Conservation (phyloP, 345 rosid genomes). For the Erysimum cheiranthoides region DNA sequence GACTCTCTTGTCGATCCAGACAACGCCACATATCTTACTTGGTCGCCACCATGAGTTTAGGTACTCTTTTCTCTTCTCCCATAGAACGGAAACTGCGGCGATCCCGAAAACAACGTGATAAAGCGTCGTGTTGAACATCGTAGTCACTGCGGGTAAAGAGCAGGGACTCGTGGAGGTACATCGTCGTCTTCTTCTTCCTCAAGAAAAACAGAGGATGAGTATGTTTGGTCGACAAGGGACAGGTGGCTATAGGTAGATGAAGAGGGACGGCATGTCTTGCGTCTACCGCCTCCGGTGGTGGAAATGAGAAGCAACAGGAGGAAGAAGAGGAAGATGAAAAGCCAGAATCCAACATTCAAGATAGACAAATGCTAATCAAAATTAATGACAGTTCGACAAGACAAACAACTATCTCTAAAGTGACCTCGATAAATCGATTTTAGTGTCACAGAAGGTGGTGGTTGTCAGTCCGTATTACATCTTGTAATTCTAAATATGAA, state of each 20-base stretch:
- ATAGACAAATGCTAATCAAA: not conserved
- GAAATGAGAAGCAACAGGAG: slow-evolving; percentile 63
- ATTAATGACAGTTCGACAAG: not conserved
- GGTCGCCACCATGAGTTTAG: slow-evolving; percentile 88
- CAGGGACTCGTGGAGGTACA: slow-evolving; percentile 15
- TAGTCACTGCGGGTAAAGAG: slow-evolving; percentile 30
- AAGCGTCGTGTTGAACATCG: slow-evolving; percentile 52
- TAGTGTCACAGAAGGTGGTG: too few species aligned
- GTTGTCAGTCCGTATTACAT: not conserved
- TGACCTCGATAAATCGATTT: not conserved
- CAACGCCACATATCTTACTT: slow-evolving; percentile 65
- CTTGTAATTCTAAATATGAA: too few species aligned
- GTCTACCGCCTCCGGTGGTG: slow-evolving; percentile 44
- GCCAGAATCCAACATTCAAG: slow-evolving; percentile 38
- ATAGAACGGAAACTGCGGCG: slow-evolving; percentile 66
- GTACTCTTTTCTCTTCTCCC: slow-evolving; percentile 80
- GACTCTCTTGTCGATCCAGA: slow-evolving; percentile 73
- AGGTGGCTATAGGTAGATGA: slow-evolving; percentile 32
- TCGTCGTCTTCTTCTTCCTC: slow-evolving; percentile 28
- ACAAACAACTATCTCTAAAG: not conserved
- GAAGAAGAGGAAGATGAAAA: slow-evolving; percentile 52
- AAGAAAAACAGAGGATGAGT: slow-evolving; percentile 33
- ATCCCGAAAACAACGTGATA: slow-evolving; percentile 80
- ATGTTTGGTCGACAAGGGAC: slow-evolving; percentile 42
- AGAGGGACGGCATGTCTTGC: slow-evolving; percentile 42